A percentile compares a stretch with the other conserved stretches of the same genome.
phyloP scores from a whole-genome alignment of 306 rosid genomes.

The Pueraria montana region DNA sequence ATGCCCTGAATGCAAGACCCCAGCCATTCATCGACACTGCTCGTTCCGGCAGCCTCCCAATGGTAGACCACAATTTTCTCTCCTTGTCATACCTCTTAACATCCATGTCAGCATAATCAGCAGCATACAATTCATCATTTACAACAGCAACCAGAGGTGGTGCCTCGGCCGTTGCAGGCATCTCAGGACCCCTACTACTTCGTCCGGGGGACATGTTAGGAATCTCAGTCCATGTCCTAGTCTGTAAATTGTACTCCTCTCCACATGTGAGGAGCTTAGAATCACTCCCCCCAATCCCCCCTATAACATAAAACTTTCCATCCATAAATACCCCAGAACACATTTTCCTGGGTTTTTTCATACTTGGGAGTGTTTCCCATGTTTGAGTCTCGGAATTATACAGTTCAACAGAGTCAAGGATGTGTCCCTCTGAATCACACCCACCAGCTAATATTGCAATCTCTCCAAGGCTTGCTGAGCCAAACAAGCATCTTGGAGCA shows the following conservation, averaged over 20 bases:
- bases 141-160: constrained; percentile 96
- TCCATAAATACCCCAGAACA: constrained; percentile 96
- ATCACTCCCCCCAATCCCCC: constrained; percentile 87
- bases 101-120: constrained; percentile 89
- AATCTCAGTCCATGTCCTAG: constrained; percentile 77
- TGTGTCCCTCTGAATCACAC: constrained; percentile 80
- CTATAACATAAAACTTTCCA: constrained; percentile 79
- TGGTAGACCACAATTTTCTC: constrained; percentile 61
- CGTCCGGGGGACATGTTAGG: constrained; percentile 96
- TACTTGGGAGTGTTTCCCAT: constrained; percentile 76
- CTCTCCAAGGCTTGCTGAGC: constrained; percentile 92
- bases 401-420: constrained; percentile 78
- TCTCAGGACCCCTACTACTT: constrained; percentile 56
- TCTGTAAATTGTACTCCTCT: constrained; percentile 78
- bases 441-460: constrained; percentile 97
- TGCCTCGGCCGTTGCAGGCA: constrained; percentile 83
- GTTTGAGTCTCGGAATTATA: constrained; percentile 86
- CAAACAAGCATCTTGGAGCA: constrained; percentile 90
- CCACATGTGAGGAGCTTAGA: constrained; percentile 78
- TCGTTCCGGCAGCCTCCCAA: constrained; percentile 89
- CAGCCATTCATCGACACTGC: constrained; percentile 89
- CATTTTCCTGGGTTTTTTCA: constrained; percentile 89
- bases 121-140: constrained; percentile 80
- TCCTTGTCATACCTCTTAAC: constrained; percentile 80
- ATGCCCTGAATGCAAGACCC: constrained; percentile 97